Conservation (phyloP, 108 stramenopile genomes). For the Schizochytrium sp. region DNA sequence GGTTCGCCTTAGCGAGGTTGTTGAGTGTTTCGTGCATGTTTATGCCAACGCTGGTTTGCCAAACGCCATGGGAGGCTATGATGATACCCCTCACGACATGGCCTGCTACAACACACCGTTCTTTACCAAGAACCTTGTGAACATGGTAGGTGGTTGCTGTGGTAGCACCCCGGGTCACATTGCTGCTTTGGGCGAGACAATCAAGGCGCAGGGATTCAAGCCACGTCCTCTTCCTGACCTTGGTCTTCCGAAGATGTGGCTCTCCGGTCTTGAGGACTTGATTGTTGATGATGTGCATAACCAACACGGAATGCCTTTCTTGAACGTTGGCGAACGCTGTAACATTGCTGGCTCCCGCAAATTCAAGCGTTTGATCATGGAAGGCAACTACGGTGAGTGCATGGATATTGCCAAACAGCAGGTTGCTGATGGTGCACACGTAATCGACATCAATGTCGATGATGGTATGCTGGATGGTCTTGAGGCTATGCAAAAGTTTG, state of each 20-base stretch:
- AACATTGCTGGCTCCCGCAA: constrained; percentile 93
- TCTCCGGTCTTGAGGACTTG: constrained; percentile 95
- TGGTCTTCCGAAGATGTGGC: constrained; percentile 87
- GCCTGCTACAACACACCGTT: constrained; percentile 89
- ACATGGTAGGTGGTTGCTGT: constrained; percentile 99
- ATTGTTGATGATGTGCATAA: constrained; percentile 91
- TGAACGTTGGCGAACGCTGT: constrained; percentile 97
- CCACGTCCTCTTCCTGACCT: constrained; percentile 81
- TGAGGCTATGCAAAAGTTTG: constrained; percentile 98
- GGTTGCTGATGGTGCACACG: constrained; percentile 97
- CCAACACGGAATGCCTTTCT: constrained; percentile 90
- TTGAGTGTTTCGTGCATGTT: constrained; percentile 96
- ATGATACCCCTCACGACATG: constrained; percentile 96
- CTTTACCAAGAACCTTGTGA: constrained; percentile 91
- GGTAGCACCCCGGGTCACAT: constrained; percentile 97
- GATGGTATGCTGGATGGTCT: constrained; percentile 97
- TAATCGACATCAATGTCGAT: constrained; percentile 98
- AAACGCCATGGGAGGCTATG: constrained; percentile 99
- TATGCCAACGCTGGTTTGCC: constrained; percentile 99
- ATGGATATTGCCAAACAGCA: constrained; percentile 99
- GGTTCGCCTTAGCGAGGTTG: constrained; percentile 86
- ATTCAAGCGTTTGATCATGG: constrained; percentile 98
- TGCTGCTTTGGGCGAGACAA: constrained; percentile 68
- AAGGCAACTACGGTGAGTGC: constrained; percentile 90
- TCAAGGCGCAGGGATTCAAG: constrained; percentile 74